A percentile compares a stretch with the other conserved stretches of the same genome.
phyloP scores from a whole-genome alignment of 1,284 basidiomycete genomes.

The Papiliotrema fonsecae region DNA sequence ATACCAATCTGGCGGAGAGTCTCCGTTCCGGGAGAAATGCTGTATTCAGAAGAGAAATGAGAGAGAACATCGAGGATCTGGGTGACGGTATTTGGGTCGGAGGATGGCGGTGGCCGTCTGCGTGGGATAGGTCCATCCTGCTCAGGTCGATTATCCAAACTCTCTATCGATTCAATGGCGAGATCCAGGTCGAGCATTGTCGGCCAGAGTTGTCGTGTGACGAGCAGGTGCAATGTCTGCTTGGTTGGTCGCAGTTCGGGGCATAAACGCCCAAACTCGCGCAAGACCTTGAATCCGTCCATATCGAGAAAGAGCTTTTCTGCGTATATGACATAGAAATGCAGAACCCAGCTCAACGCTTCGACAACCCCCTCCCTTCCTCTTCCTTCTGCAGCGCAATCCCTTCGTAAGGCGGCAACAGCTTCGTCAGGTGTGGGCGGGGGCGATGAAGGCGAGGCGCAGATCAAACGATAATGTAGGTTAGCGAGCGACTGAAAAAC shows the following conservation, averaged over 20 bases:
- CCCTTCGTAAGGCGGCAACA: background rate
- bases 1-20: constrained; percentile 21
- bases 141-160: background rate
- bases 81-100: background rate
- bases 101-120: background rate
- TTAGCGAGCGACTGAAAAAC: background rate
- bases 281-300: background rate
- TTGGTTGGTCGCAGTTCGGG: constrained; percentile 4
- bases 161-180: background rate
- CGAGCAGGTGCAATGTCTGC: constrained; percentile 16
- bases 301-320: background rate
- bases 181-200: background rate
- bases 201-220: constrained; percentile 9
- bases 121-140: background rate
- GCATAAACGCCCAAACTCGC: background rate
- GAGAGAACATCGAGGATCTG: constrained; percentile 6
- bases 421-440: background rate
- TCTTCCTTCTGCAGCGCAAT: background rate
- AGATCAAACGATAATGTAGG: background rate
- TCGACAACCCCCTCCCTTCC: background rate
- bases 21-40: constrained; percentile 17
- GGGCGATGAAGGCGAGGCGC: background rate
- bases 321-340: background rate
- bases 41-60: constrained; percentile 2
- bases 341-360: background rate